Base-by-base conservation (phyloP, 108 stramenopile genomes). In the Aurantiochytrium sp. region DNA sequence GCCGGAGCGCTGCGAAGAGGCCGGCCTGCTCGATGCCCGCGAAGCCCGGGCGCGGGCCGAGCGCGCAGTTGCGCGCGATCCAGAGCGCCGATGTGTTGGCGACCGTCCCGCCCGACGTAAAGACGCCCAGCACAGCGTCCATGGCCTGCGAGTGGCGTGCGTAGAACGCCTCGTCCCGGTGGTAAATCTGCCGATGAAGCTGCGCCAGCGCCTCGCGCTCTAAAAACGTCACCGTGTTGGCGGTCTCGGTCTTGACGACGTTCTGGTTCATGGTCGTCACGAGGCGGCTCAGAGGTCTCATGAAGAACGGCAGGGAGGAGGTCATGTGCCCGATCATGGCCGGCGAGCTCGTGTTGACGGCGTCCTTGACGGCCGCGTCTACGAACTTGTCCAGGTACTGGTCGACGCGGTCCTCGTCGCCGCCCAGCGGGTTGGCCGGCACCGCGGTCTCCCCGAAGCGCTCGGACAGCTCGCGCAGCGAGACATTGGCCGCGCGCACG, bases 121-220 rank as follows among this genome's bases (percentile, higher is more conserved):
- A 81, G n/a, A 81, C 73, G n/a, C 73, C 73, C 39, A 81, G 45
- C 73, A 48, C 73, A 21, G 73, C 45, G 42, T 81, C 3, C 73
- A 48, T 48, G 8, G 39, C 73, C 27, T 81, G 73, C n/a, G 45
- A 48, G 73, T 81, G 32, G 15, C 2, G 10, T 81, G 39, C 73
- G 30, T 81, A 81, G 45, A 81, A 81, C 24, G 6, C 30, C 8
- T 81, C 73, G n/a, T 81, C 73, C 1, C 73, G 39, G 0, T 81
- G 42, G 45, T 81, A 81, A 27, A 81, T 41, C 32, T 81, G 73
- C 12, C 73, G 73, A 48, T 81, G 73, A 5, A 81, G 45, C 39
- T 81, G 73, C 39, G 73, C 73, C 15, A 81, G 21, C n/a, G 73
- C 73, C 39, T 81, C 73, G 73, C 73, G 73, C 73, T 81, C 73